phyloP scores from a whole-genome alignment of 2,329 filamentous ascomycete species.

The Cucurbitaria berberidis region DNA sequence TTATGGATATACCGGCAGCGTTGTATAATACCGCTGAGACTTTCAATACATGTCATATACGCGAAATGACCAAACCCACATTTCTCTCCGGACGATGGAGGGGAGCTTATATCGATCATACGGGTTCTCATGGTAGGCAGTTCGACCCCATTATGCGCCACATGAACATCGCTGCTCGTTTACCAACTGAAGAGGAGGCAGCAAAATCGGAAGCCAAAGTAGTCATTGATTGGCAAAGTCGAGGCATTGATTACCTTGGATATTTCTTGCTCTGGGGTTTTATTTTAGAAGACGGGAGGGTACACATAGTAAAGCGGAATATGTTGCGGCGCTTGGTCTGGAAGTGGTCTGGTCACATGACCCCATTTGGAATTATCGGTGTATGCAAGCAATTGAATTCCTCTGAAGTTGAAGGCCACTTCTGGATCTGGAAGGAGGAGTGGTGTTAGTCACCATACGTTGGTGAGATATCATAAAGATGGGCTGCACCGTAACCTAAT shows the following conservation, averaged over 20 bases:
- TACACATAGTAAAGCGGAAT: slow-evolving; percentile 24
- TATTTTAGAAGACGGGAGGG: slow-evolving; percentile 23
- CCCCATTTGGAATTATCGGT: slow-evolving; percentile 34
- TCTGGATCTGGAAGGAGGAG: slow-evolving; percentile 38
- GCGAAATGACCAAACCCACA: slow-evolving; percentile 17
- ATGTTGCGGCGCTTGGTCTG: slow-evolving; percentile 9
- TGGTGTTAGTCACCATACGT: slow-evolving; percentile 17
- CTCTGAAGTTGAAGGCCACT: slow-evolving; percentile 25
- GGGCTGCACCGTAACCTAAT: neutral
- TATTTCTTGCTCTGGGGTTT: slow-evolving; percentile 22
- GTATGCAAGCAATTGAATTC: slow-evolving; percentile 26
- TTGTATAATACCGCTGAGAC: slow-evolving; percentile 4
- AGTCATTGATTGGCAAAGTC: slow-evolving; percentile 13
- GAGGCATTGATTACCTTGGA: slow-evolving; percentile 21
- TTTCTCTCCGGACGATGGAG: slow-evolving; percentile 27
- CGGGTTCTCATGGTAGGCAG: neutral
- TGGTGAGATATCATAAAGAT: no score
- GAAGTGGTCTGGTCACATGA: slow-evolving; percentile 24
- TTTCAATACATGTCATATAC: slow-evolving; percentile 24
- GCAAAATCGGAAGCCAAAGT: slow-evolving; percentile 1
- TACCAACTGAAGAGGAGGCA: neutral
- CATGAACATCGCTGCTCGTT: slow-evolving; percentile 14
- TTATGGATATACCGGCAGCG: slow-evolving; percentile 23
- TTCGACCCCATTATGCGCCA: slow-evolving; percentile 21
- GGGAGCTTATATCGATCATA: slow-evolving; percentile 25